Evolutionary conservation across 2,329 filamentous ascomycete genomes (phyloP).

Genomic region (Lasiodiplodia sp.): DNA sequence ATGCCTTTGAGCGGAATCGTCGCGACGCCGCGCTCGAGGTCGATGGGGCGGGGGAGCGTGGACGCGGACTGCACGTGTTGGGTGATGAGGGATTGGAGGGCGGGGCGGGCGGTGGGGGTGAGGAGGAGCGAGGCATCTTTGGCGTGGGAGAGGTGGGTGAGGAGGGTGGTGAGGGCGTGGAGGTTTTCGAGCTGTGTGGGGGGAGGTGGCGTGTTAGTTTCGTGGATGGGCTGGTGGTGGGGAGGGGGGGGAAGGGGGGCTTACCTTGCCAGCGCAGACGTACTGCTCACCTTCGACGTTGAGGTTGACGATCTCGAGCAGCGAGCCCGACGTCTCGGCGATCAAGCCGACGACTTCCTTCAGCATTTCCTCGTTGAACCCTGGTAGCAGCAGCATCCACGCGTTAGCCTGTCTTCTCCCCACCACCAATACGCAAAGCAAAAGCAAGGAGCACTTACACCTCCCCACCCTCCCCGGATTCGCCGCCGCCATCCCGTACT

Average conservation of each 20-base stretch:
- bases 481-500: background rate
- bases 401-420: too few relatives aligned
- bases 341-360: background rate
- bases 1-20: conserved; percentile 43
- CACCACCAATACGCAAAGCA: too few relatives aligned
- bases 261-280: conserved; percentile 17
- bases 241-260: background rate
- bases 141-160: background rate
- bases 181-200: background rate
- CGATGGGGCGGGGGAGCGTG: background rate
- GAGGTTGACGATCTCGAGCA: conserved; percentile 27
- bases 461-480: background rate
- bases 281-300: conserved; percentile 27
- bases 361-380: background rate
- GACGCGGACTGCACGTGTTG: background rate
- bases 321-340: background rate
- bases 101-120: background rate
- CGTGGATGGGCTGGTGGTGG: background rate
- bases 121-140: background rate
- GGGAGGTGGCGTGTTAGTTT: background rate
- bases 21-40: conserved; percentile 35
- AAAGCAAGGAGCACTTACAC: background rate
- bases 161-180: background rate
- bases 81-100: background rate
- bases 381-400: background rate